Conservation (phyloP, 495 filamentous ascomycete genomes). For the Penicillium paxilli region DNA sequence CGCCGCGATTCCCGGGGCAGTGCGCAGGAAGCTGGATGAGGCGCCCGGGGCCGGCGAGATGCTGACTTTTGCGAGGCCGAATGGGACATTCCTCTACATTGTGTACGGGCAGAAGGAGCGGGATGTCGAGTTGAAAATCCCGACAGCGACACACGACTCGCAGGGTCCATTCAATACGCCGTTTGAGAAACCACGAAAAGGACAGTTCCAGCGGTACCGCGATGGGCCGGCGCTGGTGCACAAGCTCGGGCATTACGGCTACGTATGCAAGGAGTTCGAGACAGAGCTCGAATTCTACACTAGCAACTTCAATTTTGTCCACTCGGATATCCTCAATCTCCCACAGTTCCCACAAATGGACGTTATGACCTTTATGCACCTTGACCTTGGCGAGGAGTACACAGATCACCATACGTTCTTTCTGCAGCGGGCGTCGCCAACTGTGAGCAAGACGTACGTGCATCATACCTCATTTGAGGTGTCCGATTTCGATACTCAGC, state of each 20-base stretch:
- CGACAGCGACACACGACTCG: constrained; percentile 9
- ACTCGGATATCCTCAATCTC: constrained; percentile 21
- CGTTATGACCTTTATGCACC: constrained; percentile 60
- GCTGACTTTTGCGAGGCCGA: constrained; percentile 22
- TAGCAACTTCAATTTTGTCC: constrained; percentile 62
- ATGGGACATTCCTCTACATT: constrained; percentile 26
- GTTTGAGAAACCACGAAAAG: constrained; percentile 17
- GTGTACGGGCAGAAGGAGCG: constrained; percentile 23
- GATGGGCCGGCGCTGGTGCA: constrained; percentile 62
- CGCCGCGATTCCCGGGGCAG: constrained; percentile 11
- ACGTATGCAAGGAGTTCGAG: constrained; percentile 55
- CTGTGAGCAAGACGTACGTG: constrained; percentile 47
- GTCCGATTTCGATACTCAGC: constrained; percentile 68
- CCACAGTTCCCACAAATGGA: constrained; percentile 28
- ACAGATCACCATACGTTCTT: constrained; percentile 71
- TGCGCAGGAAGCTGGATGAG: constrained; percentile 15
- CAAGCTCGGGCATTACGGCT: constrained; percentile 71
- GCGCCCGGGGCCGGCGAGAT: constrained; percentile 28
- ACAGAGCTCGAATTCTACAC: constrained; percentile 60
- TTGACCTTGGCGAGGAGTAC: constrained; percentile 56
- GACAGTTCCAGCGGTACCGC: constrained; percentile 40
- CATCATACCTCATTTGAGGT: constrained; percentile 72
- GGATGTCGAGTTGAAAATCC: not conserved
- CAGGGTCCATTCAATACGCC: constrained; percentile 16
- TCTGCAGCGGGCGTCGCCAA: constrained; percentile 46